Conservation (phyloP, 352 stramenopile genomes). For the Globisporangium parvum region DNA sequence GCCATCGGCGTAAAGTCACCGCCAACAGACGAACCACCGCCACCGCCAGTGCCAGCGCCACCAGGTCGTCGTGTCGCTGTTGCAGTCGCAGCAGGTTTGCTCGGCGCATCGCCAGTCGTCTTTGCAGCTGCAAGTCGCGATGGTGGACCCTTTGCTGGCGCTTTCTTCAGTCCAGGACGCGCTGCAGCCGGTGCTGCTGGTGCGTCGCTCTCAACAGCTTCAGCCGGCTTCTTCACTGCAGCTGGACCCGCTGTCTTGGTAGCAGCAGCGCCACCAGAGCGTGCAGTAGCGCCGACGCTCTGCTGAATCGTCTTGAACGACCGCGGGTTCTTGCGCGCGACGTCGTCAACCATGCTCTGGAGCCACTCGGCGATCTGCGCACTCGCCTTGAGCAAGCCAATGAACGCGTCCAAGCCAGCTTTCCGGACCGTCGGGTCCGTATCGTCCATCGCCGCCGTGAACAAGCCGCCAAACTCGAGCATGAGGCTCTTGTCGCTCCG, state of each 20-base stretch:
- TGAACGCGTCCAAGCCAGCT: conserved; percentile 57
- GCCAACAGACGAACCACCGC: conserved; percentile 11
- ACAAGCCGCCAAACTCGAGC: conserved; percentile 55
- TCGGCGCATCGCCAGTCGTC: conserved; percentile 15
- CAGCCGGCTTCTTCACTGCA: conserved; percentile 10
- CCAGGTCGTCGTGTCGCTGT: conserved; percentile 19
- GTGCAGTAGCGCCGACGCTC: conserved; percentile 22
- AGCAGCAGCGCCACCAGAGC: conserved; percentile 16
- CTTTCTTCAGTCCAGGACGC: conserved; percentile 29
- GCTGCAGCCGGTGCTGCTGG: conserved; percentile 4
- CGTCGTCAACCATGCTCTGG: conserved; percentile 51
- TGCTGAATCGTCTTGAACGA: conserved; percentile 64
- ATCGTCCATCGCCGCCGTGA: conserved; percentile 64
- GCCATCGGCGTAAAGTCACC: conserved; percentile 60
- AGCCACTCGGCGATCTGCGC: conserved; percentile 47
- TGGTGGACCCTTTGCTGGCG: conserved; percentile 25
- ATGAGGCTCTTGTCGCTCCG: conserved; percentile 54
- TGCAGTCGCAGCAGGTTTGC: conserved; percentile 19
- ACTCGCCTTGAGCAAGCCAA: conserved; percentile 48
- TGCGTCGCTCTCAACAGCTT: conserved; percentile 22
- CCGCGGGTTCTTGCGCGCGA: conserved; percentile 65
- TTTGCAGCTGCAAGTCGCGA: conserved; percentile 49
- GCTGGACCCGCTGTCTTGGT: not conserved
- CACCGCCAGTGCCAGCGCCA: conserved; percentile 11
- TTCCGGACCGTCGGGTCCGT: conserved; percentile 78